These are phyloP conservation scores for Coprinopsis cinerea DNA, from an alignment of 768 basidiomycete species.

Conservation along the genomic window DNA sequence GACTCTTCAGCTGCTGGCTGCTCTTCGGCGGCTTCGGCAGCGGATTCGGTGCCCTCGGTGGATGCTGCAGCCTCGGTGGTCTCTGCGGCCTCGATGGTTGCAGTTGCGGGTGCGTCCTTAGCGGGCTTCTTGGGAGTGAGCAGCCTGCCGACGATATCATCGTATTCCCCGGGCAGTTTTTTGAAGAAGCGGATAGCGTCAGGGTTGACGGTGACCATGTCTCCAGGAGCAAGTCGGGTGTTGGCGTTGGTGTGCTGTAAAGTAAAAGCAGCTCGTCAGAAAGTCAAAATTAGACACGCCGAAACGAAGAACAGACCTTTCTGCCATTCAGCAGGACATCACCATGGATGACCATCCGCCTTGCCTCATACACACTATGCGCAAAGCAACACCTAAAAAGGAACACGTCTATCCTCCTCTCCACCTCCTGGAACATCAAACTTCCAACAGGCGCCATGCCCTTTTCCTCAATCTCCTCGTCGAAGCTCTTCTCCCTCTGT, in stretches of 20 bases:
- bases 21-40: conserved; percentile 3
- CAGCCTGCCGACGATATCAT: conserved; percentile 25
- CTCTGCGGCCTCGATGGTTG: conserved; percentile 9
- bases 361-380: conserved; percentile 84
- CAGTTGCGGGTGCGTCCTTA: not conserved
- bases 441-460: conserved; percentile 87
- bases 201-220: conserved; percentile 89
- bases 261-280: not conserved
- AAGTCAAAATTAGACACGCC: conserved; percentile 1
- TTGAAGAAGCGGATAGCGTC: conserved; percentile 69
- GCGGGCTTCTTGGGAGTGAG: not conserved
- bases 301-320: conserved; percentile 48
- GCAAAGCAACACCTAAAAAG: conserved; percentile 87
- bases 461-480: conserved; percentile 48
- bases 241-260: conserved; percentile 77
- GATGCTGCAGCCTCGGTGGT: conserved; percentile 8
- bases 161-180: conserved; percentile 27
- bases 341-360: conserved; percentile 80
- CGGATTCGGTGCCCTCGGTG: conserved; percentile 1
- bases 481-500: conserved; percentile 41
- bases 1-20: not conserved
- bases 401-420: conserved; percentile 88
- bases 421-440: conserved; percentile 94
- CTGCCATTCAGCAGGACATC: conserved; percentile 85
- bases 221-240: conserved; percentile 86